Percentiles rank a stretch among this genome's conserved stretches.
Evolutionary conservation across 73 alveolate species (phyloP).

Genomic region (Halteria grandinella): DNA sequence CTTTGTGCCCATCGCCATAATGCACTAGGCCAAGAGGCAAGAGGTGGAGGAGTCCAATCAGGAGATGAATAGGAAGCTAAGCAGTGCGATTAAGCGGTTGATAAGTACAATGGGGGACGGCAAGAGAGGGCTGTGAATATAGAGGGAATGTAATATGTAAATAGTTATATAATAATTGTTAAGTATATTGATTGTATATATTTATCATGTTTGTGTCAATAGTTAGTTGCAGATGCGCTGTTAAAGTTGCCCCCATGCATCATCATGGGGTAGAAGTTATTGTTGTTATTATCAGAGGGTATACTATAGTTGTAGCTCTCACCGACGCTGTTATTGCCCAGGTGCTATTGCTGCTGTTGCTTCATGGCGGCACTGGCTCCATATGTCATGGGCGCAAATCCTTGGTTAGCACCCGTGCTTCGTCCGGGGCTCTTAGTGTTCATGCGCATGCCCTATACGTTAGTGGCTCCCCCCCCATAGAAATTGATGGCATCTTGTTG

Average conservation of each 20-base stretch:
- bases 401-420: conserved; percentile 23
- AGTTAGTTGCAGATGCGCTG: background rate
- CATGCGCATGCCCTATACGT: conserved; percentile 4
- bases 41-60: background rate
- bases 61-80: conserved; percentile 7
- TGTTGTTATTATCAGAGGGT: conserved; percentile 47
- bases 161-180: no score
- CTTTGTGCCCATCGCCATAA: background rate
- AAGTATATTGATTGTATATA: background rate
- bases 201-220: background rate
- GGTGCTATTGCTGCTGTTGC: background rate
- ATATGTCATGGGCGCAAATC: no score
- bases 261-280: conserved; percentile 48
- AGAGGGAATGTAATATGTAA: background rate
- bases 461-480: background rate
- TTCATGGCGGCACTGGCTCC: conserved; percentile 2
- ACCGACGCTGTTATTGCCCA: background rate
- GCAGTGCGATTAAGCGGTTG: conserved; percentile 5
- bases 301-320: conserved; percentile 49
- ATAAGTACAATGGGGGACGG: background rate
- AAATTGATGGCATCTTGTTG: conserved; percentile 20
- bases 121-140: background rate
- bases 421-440: conserved; percentile 45
- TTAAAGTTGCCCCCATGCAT: conserved; percentile 29
- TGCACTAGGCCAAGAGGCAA: conserved; percentile 10